phyloP scores from a whole-genome alignment of 192 early-diverging fungal species.

The Linnemannia elongata region DNA sequence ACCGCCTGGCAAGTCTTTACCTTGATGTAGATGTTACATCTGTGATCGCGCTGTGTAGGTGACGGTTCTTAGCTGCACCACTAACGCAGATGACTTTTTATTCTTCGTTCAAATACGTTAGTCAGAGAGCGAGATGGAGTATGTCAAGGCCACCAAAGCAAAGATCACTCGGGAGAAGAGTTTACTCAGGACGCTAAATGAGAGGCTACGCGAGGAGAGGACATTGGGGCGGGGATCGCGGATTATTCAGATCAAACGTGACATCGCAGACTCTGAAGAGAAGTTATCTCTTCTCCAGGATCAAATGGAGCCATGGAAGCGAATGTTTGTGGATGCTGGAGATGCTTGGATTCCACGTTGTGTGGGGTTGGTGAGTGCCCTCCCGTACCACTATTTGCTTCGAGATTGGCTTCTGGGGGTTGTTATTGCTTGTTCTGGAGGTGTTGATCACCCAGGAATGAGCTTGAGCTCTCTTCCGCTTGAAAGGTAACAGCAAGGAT shows the following conservation, averaged over 20 bases:
- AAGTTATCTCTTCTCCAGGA: constrained; percentile 76
- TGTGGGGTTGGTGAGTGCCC: constrained; percentile 77
- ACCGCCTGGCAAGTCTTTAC: constrained; percentile 22
- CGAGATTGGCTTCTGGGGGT: constrained; percentile 82
- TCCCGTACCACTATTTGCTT: constrained; percentile 81
- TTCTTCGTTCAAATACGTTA: background rate
- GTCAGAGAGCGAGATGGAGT: constrained; percentile 55
- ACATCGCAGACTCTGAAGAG: constrained; percentile 71
- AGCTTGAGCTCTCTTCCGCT: constrained; percentile 55
- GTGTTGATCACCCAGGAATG: constrained; percentile 60
- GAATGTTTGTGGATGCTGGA: constrained; percentile 66
- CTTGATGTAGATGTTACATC: background rate
- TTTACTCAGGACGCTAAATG: constrained; percentile 6
- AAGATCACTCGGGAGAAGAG: constrained; percentile 35
- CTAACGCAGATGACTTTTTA: too few relatives aligned
- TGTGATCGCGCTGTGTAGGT: background rate
- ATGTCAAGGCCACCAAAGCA: constrained; percentile 36
- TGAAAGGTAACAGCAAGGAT: constrained; percentile 64
- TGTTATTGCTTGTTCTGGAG: constrained; percentile 65
- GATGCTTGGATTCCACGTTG: constrained; percentile 77
- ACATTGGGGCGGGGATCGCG: constrained; percentile 26
- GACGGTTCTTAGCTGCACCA: too few relatives aligned
- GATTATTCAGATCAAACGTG: constrained; percentile 33
- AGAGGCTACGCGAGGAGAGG: constrained; percentile 33
- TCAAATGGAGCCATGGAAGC: constrained; percentile 71